Evolutionary conservation across 352 stramenopile genomes (phyloP).

Genomic region (Phytophthora vignae): DNA sequence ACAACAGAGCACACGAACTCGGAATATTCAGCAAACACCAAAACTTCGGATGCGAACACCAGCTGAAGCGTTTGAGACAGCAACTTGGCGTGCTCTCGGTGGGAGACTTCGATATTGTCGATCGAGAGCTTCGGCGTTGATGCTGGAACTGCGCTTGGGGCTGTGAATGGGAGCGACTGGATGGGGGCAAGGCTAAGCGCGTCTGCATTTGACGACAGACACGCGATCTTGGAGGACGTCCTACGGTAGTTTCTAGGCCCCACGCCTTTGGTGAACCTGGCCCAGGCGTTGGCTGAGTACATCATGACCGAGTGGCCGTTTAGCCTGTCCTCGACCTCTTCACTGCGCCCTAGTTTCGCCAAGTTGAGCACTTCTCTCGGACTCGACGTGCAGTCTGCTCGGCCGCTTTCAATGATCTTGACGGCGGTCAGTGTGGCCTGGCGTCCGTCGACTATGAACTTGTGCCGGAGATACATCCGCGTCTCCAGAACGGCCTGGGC

Average conservation of each 20-base stretch:
- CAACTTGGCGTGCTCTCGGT: conserved; percentile 28
- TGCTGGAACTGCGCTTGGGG: not conserved
- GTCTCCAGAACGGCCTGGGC: conserved; percentile 33
- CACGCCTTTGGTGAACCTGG: not conserved
- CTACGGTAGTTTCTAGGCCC: not conserved
- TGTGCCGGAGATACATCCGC: conserved; percentile 32
- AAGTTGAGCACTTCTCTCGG: not conserved
- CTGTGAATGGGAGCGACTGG: not conserved
- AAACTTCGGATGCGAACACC: conserved; percentile 34
- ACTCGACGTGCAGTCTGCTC: not conserved
- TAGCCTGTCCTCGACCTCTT: not conserved
- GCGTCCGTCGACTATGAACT: conserved; percentile 27
- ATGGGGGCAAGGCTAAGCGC: not conserved
- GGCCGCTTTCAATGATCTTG: conserved; percentile 29
- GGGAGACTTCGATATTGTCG: conserved; percentile 22
- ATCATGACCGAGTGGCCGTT: conserved; percentile 10
- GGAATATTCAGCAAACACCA: conserved; percentile 42
- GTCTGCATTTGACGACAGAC: not conserved
- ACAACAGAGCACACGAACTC: conserved; percentile 34
- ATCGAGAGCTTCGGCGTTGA: not conserved
- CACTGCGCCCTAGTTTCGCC: not conserved
- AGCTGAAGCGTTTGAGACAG: conserved; percentile 30
- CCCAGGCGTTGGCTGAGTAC: conserved; percentile 3
- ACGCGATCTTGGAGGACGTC: not conserved
- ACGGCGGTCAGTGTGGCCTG: conserved; percentile 22